phyloP scores from a whole-genome alignment of 306 rosid species.

The Cicer chorassanicum region DNA sequence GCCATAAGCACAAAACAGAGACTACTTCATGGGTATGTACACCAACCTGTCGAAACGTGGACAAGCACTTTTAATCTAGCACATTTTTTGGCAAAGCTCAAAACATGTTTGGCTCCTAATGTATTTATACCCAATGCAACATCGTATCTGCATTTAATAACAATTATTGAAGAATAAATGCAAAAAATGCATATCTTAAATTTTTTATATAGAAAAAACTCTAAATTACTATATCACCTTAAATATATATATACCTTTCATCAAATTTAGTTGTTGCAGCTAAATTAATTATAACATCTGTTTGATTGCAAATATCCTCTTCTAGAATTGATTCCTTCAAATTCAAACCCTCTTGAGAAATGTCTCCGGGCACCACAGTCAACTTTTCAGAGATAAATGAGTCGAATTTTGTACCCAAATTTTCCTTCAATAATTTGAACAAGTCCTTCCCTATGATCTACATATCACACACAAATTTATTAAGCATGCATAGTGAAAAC shows the following conservation, averaged over 20 bases:
- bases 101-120: constrained; percentile 61
- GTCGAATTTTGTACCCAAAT: constrained; percentile 50
- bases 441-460: constrained; percentile 70
- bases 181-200: background rate
- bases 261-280: constrained; percentile 87
- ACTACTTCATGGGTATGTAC: background rate
- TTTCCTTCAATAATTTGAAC: constrained; percentile 64
- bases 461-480: background rate
- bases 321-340: constrained; percentile 54
- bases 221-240: too few species aligned
- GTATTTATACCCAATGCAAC: constrained; percentile 65
- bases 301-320: constrained; percentile 54
- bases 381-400: constrained; percentile 59
- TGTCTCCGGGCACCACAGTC: constrained; percentile 67
- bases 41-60: constrained; percentile 81
- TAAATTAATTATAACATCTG: constrained; percentile 65
- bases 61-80: constrained; percentile 54
- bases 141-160: constrained; percentile 60
- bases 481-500: background rate
- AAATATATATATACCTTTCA: constrained; percentile 56
- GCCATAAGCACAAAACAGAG: too few species aligned
- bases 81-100: constrained; percentile 70
- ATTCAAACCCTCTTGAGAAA: constrained; percentile 55
- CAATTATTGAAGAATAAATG: background rate
- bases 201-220: too few species aligned